Evolutionary conservation across 2,329 filamentous ascomycete genomes (phyloP), one percentile per base, ranked within the genome.

Genomic region (Allantophomopsis cytisporea): DNA sequence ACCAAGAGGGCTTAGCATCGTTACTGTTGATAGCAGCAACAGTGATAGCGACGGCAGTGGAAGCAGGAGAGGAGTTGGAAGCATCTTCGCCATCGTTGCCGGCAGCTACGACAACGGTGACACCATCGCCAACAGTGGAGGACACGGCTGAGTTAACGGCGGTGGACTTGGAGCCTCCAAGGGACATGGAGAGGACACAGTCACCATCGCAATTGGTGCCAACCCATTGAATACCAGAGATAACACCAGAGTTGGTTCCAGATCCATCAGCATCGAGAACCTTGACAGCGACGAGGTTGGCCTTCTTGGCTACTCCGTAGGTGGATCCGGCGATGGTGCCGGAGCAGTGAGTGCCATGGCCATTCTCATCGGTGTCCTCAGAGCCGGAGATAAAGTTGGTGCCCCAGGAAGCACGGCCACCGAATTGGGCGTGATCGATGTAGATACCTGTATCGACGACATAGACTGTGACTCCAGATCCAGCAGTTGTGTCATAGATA

Each of bases 181-280:
- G 62, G 16, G 68, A 73, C 66, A 76, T 66, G 58, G 63, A 70
- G 42, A 73, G 62, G 14, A 74, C 69, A 13, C 68, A 55, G n/a
- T 60, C 60, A 17, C 38, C 35, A 23, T 31, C 10, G 4, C 45
- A 41, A n/a, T 59, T 50, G 12, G 46, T 45, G 16, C 51, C 52
- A 30, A 62, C 55, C 42, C 51, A 62, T 39, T 61, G 49, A 45
- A 61, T 55, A 30, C 60, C 60, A 10, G 50, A 52, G 32, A 63
- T 59, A 32, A 62, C 54, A 21, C 50, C 53, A n/a, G 58, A 51
- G 35, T 41, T 57, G 32, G 51, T 43, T 16, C 60, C 61, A 12
- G 47, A 49, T 39, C 57, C 57, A 14, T 33, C 17, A 5, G 41
- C 43, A 32, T 53, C 50, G 10, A 60, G 50, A 33, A 62, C 60